Evolutionary conservation across 768 basidiomycete species (phyloP), one percentile per base, ranked within the genome.

Genomic region (Lactarius pseudohatsudake): DNA sequence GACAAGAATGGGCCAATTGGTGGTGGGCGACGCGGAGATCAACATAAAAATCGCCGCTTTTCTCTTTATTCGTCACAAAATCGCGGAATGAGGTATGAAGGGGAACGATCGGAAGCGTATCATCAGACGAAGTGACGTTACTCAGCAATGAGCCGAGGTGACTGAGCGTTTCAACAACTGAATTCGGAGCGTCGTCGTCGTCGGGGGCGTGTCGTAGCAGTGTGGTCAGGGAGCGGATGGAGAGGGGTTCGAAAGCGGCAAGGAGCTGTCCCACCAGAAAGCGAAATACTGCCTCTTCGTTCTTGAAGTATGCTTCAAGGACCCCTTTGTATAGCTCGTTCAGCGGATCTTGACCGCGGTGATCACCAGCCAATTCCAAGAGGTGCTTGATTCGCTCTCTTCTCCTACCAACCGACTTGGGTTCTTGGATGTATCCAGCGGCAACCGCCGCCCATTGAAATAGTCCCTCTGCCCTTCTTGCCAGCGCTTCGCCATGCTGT

Each of bases 221-320:
- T 7, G 30, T 15, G 30, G 60, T 36, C 10, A 61, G 28, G 18
- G 60, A 41, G 13, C 20, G 11, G 28, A 45, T 45, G 22, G 60
- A 61, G 59, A 60, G 59, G 3, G 59, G 59, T 22, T 60, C 59
- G 8, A 60, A 38, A 26, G 59, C 40, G 2, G 41, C 60, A 45
- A 61, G 32, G 3, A 61, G 43, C 8, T 61, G 60, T 15, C 60
- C 60, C 16, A 61, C n/a, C 47, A 61, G 45, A 22, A 22, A 59
- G 18, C 57, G 38, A 34, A 38, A 59, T 18, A 36, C 22, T 26
- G 38, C 18, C 26, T 26, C 15, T 53, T 53, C 50, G 15, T 26
- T 13, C 22, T 13, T 26, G 26, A 53, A 53, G 26, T 53, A 26
- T 26, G 26, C 50, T 16, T 53, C 50, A 5, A 53, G 50, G 5